A percentile compares a stretch with the other conserved stretches of the same genome.
Evolutionary conservation across 495 filamentous ascomycete genomes (phyloP).

Genomic region (Trichoderma erinaceum): DNA sequence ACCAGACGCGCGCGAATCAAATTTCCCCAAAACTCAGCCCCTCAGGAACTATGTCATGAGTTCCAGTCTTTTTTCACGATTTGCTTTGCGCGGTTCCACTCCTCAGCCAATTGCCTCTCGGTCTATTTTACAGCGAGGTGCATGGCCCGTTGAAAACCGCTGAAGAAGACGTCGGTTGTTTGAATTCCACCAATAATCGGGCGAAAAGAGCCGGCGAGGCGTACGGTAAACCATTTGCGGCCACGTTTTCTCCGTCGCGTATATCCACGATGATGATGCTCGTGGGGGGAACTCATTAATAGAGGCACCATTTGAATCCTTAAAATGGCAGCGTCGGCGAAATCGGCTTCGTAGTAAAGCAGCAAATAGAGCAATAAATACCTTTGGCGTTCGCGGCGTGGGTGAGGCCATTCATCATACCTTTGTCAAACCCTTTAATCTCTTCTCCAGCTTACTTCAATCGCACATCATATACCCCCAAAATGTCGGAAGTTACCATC

Average conservation of each 20-base stretch:
- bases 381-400: neutral
- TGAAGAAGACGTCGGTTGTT: neutral
- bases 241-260: neutral
- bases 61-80: neutral
- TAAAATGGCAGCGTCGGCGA: neutral
- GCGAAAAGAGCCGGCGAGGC: neutral
- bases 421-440: neutral
- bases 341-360: neutral
- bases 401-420: neutral
- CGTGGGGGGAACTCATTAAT: neutral
- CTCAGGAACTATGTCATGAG: neutral
- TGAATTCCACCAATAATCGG: neutral
- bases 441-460: neutral
- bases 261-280: neutral
- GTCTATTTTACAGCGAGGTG: neutral
- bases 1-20: too few relatives aligned
- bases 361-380: neutral
- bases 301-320: neutral
- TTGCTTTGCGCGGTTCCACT: neutral
- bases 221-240: neutral
- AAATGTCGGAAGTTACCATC: constrained; percentile 65
- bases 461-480: neutral
- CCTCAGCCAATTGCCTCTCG: neutral
- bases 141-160: neutral
- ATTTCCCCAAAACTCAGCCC: neutral